Evolutionary conservation across 192 early-diverging fungal species (phyloP), one percentile per base, ranked within the genome.

Genomic region (Linnemannia zychae): DNA sequence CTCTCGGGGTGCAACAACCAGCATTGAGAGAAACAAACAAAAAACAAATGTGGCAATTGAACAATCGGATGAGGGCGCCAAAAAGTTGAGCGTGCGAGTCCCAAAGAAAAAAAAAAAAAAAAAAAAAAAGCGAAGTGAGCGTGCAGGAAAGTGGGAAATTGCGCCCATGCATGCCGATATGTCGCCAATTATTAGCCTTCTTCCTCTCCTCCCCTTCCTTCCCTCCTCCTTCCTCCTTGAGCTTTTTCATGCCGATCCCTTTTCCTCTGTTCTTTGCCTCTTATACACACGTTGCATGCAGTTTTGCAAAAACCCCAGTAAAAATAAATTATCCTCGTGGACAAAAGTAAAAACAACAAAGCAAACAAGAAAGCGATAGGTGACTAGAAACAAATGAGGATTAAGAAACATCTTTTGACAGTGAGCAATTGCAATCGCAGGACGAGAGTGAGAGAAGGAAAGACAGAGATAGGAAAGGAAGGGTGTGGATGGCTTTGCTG

Each of bases 91-190:
- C 40, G 40, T 44, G 40, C 9, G 40, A 44, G 40, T 6, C 4
- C 40, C 3, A 44, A 44, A 44, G 40, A 3, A 9, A 44, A 9
- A 44, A 9, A 9, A 9, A 44, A 9, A 44, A 9, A 44, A 9
- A 44, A 44, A 9, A 9, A 44, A 9, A 44, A 9, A 44, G 40
- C 3, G 9, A 44, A 44, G 3, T 44, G 40, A 44, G 40, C 40
- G 9, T 44, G 40, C 40, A 31, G 28, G 9, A 63, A 20, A 31
- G 24, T 49, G 48, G 17, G 48, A 63, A 33, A 63, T 63, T 63
- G 28, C 57, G 57, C 57, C 57, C 57, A 63, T 63, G 28, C 57
- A 63, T 31, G 57, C 24, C 28, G 57, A 63, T 31, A 63, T 63
- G 57, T 63, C 57, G 57, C 28, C 28, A 28, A 63, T 63, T 31